Base-by-base conservation (phyloP, 2,329 filamentous ascomycete species). In the Exophiala sideris region DNA sequence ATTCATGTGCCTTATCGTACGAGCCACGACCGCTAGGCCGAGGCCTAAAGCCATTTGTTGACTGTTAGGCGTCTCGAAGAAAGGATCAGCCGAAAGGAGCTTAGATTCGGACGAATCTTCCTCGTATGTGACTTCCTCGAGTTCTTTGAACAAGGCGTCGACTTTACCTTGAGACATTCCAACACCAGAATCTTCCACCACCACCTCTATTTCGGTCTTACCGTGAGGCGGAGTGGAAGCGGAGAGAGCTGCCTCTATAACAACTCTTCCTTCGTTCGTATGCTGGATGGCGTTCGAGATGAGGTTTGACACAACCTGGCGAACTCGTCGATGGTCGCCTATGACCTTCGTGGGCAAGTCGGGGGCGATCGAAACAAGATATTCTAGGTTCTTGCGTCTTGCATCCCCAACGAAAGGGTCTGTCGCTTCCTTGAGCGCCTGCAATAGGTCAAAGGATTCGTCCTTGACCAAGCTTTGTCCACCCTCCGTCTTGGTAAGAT, bases 1-100 rank as follows among this genome's bases (percentile, higher is more conserved):
- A 54, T 92, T 86, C 88, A 95, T 94, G 65, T 91, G 95, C n/a
- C 85, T 82, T 32, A 96, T 79, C 34, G 90, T 89, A 35, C 91
- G 83, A 12, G 89, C 88, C n/a, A 95, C 91, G 10, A 95, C 79
- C 0, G 91, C 91, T n/a, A 96, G 77, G 0, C 91, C 91, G 8
- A 96, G 79, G 0, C 91, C 91, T 1, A 95, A 71, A 0, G 84
- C 84, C 8, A 74, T 72, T 48, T 74, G 74, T 6, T 71, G 65
- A 8, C 68, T 61, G 3, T 64, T 59, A 33, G 70, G 70, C 2
- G 69, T 57, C 11, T 72, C 70, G 4, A 60, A n/a, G 10, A 70
- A 67, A 7, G 38, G 48, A 48, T 80, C 77, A 0, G 69, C 74
- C 52, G 72, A 76, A 12, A 86, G 79, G 62, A 85, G 79, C 58